Base-by-base conservation (phyloP, 1,284 basidiomycete genomes). In the Papiliotrema fonsecae region DNA sequence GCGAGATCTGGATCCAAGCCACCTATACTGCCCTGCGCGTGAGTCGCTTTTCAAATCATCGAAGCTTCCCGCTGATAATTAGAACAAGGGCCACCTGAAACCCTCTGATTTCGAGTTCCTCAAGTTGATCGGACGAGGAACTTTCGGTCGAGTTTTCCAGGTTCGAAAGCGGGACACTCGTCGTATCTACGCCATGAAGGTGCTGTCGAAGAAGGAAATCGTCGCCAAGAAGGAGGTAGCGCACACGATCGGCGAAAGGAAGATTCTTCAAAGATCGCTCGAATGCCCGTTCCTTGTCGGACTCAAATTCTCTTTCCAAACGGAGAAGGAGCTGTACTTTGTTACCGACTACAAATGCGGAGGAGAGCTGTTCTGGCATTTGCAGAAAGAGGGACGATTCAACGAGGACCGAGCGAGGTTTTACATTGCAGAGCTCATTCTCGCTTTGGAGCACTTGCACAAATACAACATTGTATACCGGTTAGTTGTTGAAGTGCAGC, bases 101-200 rank as follows among this genome's bases (percentile, higher is more conserved):
- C 90, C 90, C 34, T 82, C 86, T 68, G 94, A 98, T 72, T 99
- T 99, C 67, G 96, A 98, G 66, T 97, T 97, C 76, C 83, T 99
- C 69, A 97, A 97, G 74, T 86, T 98, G 58, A 98, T 99, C 74
- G 96, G 96, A 41, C 85, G 91, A 45, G 96, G 96, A 5, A 98
- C 96, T 0, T 99, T 99, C 70, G 96, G 96, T n/a, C 87, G 89
- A 44, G 94, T 99, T 21, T 98, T 97, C 79, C 96, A 99, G 75
- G 94, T 98, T 34, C 87, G 94, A 54, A 98, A 98, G 77, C 85
- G 81, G 70, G 94, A 98, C 77, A 98, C 96, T 38, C 88, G 90
- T 72, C 88, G 96, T 45, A 98, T 99, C 77, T 99, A 97, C 76
- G 96, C 96, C 47, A 98, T 99, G 94, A 99, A 99, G 72, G 89